Base-by-base conservation (phyloP, 2,329 filamentous ascomycete species). In the Curvularia sp. region DNA sequence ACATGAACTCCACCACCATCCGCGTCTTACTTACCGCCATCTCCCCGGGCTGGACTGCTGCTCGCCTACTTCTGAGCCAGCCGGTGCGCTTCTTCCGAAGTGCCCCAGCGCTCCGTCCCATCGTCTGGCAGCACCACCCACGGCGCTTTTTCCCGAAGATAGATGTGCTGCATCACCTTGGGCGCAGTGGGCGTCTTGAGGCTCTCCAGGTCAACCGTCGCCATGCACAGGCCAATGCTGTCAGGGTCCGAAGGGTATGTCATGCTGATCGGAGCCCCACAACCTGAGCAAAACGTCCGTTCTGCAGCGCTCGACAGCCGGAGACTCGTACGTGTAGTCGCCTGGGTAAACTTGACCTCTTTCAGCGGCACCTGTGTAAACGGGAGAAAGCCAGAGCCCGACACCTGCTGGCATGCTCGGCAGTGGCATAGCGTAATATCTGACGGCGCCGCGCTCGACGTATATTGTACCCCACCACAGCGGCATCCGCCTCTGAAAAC, bases 231-330 rank as follows among this genome's bases (percentile, higher is more conserved):
- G 9, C 55, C 67, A 9, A 78, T 75, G 0, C 32, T 47, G 9
- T 75, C 71, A 8, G 70, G 64, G 10, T 74, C 65, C 15, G 67
- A 73, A 19, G 74, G 59, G 53, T 80, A 80, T 27, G 57, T 61
- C 77, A 84, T 82, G 6, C 72, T 78, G 34, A 84, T 71, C 15
- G 77, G 81, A 28, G 78, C 78, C 18, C 82, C 82, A 58, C 82
- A 83, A 12, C 67, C 70, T 19, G 76, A 74, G 72, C 81, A 84
- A 59, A 80, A 80, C 0, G 73, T 77, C 30, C 81, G 74, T 10
- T 77, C 75, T 18, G 80, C 81, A n/a, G 71, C 60, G 1, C 77
- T 69, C 23, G 78, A 80, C 12, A 80, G 75, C 21, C 60, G 68
- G 36, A 77, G 69, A 6, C 64, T 68, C 30, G 70, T 77, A 15